A percentile compares a stretch with the other conserved stretches of the same genome.
phyloP scores from a whole-genome alignment of 176 grass and related monocot genomes.

The Paspalum notatum region DNA sequence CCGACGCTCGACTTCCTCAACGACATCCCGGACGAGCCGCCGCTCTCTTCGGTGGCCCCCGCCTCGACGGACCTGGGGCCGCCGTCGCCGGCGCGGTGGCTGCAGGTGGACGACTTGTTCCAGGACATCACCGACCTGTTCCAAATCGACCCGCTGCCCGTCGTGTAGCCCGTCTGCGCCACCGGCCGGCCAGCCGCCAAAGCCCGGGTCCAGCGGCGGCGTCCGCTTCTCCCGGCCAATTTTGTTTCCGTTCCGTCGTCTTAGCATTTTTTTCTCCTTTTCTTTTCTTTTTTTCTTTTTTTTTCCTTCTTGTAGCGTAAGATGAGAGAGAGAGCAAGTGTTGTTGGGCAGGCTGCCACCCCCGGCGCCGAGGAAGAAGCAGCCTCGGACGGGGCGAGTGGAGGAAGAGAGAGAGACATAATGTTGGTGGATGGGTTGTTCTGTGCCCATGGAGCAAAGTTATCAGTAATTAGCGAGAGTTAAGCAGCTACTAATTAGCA shows the following conservation, averaged over 20 bases:
- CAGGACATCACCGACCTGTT: conserved; percentile 92
- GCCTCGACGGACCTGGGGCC: no score
- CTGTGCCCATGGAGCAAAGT: no score
- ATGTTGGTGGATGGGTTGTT: no score
- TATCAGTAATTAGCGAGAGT: conserved; percentile 19
- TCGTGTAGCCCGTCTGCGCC: conserved; percentile 49
- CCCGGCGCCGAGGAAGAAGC: no score
- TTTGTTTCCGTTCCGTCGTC: conserved; percentile 47
- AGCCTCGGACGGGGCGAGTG: no score
- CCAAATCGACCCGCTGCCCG: conserved; percentile 64
- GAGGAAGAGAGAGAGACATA: no score
- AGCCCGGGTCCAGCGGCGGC: no score
- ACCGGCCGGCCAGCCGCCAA: background rate
- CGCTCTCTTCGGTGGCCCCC: background rate
- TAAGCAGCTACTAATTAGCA: conserved; percentile 17
- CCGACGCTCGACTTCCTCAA: conserved; percentile 57
- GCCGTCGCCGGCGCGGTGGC: conserved; percentile 27
- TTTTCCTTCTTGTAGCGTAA: background rate
- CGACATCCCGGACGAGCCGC: conserved; percentile 35
- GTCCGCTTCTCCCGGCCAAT: conserved; percentile 46
- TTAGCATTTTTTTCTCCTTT: background rate
- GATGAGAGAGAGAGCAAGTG: no score
- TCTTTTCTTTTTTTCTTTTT: no score
- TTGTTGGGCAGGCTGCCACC: no score
- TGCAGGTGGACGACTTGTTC: conserved; percentile 75